Percentiles rank a stretch among this genome's conserved stretches.
These are phyloP conservation scores for Hexamita inflata DNA, from an alignment of 208 protist species.

Conservation along the genomic window DNA sequence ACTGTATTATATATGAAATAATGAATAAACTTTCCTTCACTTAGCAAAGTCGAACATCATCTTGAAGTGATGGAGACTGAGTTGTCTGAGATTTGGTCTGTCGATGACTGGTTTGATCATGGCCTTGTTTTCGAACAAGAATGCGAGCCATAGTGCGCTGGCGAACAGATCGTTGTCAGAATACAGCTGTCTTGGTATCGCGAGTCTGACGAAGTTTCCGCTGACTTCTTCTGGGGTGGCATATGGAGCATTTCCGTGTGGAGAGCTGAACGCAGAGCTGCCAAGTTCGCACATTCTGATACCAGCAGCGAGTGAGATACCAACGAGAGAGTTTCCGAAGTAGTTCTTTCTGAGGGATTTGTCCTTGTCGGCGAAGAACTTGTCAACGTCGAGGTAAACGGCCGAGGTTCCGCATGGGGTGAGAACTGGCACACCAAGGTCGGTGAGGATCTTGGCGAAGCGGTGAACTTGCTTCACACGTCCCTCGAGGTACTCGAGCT, in stretches of 20 bases:
- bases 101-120: not conserved
- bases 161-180: not conserved
- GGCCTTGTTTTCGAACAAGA: not conserved
- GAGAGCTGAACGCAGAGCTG: not conserved
- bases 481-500: not conserved
- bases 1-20: no score
- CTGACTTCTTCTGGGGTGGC: not conserved
- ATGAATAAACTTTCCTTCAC: no score
- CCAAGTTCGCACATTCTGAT: conserved; percentile 29
- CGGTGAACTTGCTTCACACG: conserved; percentile 25
- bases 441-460: not conserved
- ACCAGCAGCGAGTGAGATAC: conserved; percentile 6
- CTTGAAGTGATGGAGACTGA: not conserved
- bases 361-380: conserved; percentile 2
- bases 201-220: not conserved
- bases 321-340: conserved; percentile 11
- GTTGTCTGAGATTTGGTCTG: not conserved
- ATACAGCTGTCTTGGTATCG: not conserved
- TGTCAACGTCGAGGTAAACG: conserved; percentile 26
- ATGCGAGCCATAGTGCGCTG: not conserved
- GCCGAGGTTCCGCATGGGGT: conserved; percentile 18
- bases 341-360: conserved; percentile 6
- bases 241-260: not conserved
- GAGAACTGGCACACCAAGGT: conserved; percentile 27
- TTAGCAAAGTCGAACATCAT: not conserved